These are phyloP conservation scores for Herpetospermum pedunculosum DNA, from an alignment of 306 rosid genomes.

Conservation along the genomic window DNA sequence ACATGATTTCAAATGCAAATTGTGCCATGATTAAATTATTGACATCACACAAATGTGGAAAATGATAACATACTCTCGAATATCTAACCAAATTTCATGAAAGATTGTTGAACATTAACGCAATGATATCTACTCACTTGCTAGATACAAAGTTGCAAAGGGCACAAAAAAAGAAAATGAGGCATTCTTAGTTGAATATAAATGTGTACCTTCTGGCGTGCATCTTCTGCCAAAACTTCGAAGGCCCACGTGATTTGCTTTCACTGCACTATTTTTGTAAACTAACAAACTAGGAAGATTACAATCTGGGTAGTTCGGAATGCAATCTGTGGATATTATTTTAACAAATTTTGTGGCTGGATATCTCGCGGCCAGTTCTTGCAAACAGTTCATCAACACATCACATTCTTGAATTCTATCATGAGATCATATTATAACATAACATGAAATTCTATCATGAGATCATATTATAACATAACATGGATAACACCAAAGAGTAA, in stretches of 20 bases:
- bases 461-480: too few relatives aligned
- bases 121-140: neutral
- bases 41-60: neutral
- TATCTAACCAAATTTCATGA: neutral
- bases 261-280: slow-evolving; percentile 82
- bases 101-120: neutral
- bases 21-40: neutral
- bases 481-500: neutral
- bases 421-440: neutral
- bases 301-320: slow-evolving; percentile 77
- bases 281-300: slow-evolving; percentile 82
- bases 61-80: neutral
- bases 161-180: neutral
- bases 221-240: slow-evolving; percentile 71
- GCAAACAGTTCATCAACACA: slow-evolving; percentile 72
- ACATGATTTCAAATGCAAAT: neutral
- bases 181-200: neutral
- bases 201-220: slow-evolving; percentile 80
- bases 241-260: slow-evolving; percentile 78
- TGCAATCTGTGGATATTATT: slow-evolving; percentile 90
- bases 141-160: neutral
- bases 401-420: slow-evolving; percentile 63
- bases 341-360: slow-evolving; percentile 82
- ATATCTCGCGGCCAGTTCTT: slow-evolving; percentile 64
- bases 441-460: too few relatives aligned